Evolutionary conservation across 179 eudicot genomes (phyloP), one percentile per base, ranked within the genome.

Genomic region (Gypsophila paniculata): DNA sequence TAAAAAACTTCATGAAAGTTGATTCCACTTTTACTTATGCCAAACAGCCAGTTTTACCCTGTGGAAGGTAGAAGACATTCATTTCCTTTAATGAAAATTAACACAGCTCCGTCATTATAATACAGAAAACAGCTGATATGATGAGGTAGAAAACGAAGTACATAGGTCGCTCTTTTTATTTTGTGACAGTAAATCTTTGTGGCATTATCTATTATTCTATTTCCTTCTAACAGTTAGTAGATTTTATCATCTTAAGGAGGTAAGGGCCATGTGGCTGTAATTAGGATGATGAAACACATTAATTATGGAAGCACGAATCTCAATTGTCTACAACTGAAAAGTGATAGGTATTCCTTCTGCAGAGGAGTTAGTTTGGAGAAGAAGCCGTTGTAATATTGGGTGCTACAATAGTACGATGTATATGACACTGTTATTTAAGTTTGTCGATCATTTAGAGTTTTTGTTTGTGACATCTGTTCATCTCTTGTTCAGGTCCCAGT

Each of bases 401-500:
- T 58, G 36, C 62, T 29, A 29, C 34, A 42, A 42, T 42, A 42
- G 46, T 60, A 60, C 17, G 9, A 26, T 26, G 5, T 26, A 23
- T 60, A 60, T 14, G 39, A 1, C 15, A 2, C 7, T 26, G 21
- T 8, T 8, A 29, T 23, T 22, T 8, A 58, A 3, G 51, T 18
- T 64, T 8, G 51, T 9, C 14, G 6, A 64, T 1, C 22, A 2
- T 36, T 62, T 7, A 64, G 22, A 49, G 29, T 17, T 23, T 23
- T 17, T 17, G 44, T 26, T 68, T 55, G 51, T 57, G 38, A 66
- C 69, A 49, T 72, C 52, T 18, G 8, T 75, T 19, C 13, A 26
- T 75, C 17, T 38, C 18, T 75, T 62, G 44, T 44, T 32, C 71
- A 93, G 96, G 96, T 93, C 22, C 98, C 98, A 4, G 98, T 93